phyloP scores from a whole-genome alignment of 1,284 basidiomycete species.

The Tylopilus sp. region DNA sequence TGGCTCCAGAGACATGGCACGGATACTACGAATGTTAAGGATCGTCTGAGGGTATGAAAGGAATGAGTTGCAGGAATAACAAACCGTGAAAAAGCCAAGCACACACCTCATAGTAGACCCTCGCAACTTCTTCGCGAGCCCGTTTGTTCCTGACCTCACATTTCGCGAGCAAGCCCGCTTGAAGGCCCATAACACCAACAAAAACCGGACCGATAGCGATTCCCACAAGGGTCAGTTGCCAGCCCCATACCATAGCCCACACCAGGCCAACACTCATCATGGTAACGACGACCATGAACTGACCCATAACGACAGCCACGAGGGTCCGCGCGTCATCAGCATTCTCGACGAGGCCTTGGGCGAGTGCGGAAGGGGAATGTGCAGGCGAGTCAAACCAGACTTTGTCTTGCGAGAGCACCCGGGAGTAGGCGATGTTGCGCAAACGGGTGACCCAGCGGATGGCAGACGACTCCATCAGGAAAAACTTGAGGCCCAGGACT shows the following conservation, averaged over 20 bases:
- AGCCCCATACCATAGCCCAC: conserved; percentile 86
- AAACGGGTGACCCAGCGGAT: conserved; percentile 76
- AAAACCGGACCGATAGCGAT: conserved; percentile 87
- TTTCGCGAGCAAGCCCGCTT: conserved; percentile 64
- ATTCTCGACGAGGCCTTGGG: conserved; percentile 85
- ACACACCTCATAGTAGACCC: conserved; percentile 81
- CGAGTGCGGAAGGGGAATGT: conserved; percentile 64
- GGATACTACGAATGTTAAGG: conserved; percentile 81
- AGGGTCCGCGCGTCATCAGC: conserved; percentile 85
- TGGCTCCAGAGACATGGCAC: conserved; percentile 84
- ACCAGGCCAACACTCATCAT: conserved; percentile 83
- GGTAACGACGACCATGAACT: conserved; percentile 66
- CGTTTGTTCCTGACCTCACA: conserved; percentile 81
- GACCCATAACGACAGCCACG: conserved; percentile 71
- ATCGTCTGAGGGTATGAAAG: conserved; percentile 53
- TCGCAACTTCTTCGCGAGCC: conserved; percentile 80
- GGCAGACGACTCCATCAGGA: conserved; percentile 70
- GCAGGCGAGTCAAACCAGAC: conserved; percentile 80
- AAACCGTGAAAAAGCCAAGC: background rate
- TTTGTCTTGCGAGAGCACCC: conserved; percentile 81
- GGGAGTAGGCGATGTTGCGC: conserved; percentile 56
- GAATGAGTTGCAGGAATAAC: conserved; percentile 4
- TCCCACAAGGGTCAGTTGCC: conserved; percentile 92
- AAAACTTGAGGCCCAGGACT: conserved; percentile 70
- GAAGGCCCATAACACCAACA: conserved; percentile 66